Evolutionary conservation across 108 stramenopile genomes (phyloP).

Genomic region (Nitzschia inconspicua): DNA sequence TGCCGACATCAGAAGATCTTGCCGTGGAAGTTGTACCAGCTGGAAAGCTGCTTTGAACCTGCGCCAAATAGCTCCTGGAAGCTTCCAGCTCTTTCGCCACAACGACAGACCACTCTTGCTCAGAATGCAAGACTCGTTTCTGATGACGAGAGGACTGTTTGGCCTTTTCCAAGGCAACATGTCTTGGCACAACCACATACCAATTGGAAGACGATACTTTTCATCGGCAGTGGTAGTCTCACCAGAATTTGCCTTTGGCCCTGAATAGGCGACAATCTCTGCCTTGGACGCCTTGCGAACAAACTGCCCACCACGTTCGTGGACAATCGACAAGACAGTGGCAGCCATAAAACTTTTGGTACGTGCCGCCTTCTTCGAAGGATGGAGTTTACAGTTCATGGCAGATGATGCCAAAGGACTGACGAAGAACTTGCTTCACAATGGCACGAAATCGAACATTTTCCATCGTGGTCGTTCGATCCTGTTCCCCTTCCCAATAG

Average conservation of each 20-base stretch:
- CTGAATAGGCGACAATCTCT: background rate
- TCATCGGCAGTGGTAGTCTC: too few species aligned
- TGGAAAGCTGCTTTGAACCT: too few species aligned
- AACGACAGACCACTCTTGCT: too few species aligned
- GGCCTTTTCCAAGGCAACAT: background rate
- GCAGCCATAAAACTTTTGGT: background rate
- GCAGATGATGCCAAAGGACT: too few species aligned
- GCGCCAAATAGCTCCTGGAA: too few species aligned
- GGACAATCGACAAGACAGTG: background rate
- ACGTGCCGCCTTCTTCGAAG: background rate
- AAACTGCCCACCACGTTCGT: background rate
- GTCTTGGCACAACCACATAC: background rate
- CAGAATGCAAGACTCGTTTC: background rate
- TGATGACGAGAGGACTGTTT: slow-evolving; percentile 4
- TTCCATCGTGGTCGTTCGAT: slow-evolving; percentile 7
- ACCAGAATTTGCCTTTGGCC: too few species aligned
- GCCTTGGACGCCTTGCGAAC: background rate
- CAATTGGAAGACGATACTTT: background rate
- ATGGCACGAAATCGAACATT: slow-evolving; percentile 2
- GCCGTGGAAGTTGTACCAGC: too few species aligned
- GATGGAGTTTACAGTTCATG: background rate
- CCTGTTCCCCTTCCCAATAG: slow-evolving; percentile 12
- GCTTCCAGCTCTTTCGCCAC: too few species aligned
- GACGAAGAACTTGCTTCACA: background rate
- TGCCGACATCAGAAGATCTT: too few species aligned